These are phyloP conservation scores for Globisporangium iwayamae DNA, from an alignment of 352 stramenopile genomes.

Conservation along the genomic window DNA sequence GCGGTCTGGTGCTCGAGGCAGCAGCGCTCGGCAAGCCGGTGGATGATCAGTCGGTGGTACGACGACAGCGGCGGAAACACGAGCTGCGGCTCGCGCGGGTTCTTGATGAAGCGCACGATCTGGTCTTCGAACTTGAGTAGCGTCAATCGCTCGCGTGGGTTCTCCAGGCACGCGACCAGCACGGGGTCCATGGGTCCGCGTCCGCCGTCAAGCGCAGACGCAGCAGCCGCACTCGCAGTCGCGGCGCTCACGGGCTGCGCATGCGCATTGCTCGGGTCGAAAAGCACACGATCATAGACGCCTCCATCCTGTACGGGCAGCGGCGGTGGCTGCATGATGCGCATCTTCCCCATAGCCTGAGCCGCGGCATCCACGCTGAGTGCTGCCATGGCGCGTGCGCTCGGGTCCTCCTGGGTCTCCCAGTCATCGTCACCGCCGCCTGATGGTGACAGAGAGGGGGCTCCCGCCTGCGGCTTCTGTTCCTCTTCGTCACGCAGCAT, in stretches of 20 bases:
- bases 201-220: conserved; percentile 13
- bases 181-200: conserved; percentile 71
- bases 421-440: conserved; percentile 30
- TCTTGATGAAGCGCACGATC: conserved; percentile 79
- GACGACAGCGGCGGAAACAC: conserved; percentile 82
- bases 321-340: conserved; percentile 34
- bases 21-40: conserved; percentile 93
- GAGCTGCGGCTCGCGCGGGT: conserved; percentile 59
- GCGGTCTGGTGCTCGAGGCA: conserved; percentile 85
- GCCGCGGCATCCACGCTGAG: conserved; percentile 19
- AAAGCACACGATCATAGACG: conserved; percentile 34
- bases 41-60: conserved; percentile 88
- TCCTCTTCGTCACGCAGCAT: conserved; percentile 4
- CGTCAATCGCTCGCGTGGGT: conserved; percentile 72
- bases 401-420: conserved; percentile 30
- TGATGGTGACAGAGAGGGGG: not conserved
- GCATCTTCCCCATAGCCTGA: conserved; percentile 32
- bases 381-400: conserved; percentile 5
- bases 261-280: conserved; percentile 24
- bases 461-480: not conserved
- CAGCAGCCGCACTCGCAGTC: conserved; percentile 45
- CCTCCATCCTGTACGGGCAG: conserved; percentile 38
- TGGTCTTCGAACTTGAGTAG: conserved; percentile 87
- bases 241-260: conserved; percentile 45
- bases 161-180: conserved; percentile 75